phyloP scores from a whole-genome alignment of 2,329 filamentous ascomycete species.

The Botrytis squamosa region DNA sequence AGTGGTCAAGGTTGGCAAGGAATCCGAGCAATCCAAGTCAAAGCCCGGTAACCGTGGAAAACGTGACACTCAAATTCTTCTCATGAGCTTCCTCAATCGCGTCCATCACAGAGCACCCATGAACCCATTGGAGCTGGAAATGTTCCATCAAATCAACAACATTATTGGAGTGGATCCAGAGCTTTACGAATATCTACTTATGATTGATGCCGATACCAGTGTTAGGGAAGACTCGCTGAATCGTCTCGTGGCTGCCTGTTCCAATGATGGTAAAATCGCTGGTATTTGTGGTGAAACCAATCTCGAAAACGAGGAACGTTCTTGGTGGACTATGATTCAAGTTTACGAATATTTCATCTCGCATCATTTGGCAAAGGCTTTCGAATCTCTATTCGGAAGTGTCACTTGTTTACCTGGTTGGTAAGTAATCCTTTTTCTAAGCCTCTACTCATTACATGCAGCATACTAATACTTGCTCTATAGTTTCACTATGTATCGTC shows the following conservation, averaged over 20 bases:
- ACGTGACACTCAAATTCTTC: slow-evolving; percentile 91
- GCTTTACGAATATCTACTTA: slow-evolving; percentile 93
- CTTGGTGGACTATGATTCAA: slow-evolving; percentile 99
- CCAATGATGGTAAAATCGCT: slow-evolving; percentile 92
- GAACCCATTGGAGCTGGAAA: slow-evolving; percentile 93
- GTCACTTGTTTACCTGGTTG: slow-evolving; percentile 99
- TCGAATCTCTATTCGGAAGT: slow-evolving; percentile 95
- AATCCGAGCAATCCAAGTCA: slow-evolving; percentile 84
- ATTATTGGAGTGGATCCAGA: slow-evolving; percentile 97
- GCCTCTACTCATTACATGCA: not conserved
- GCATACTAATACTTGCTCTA: slow-evolving; percentile 41
- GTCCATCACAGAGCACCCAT: slow-evolving; percentile 93
- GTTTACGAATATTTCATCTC: slow-evolving; percentile 99
- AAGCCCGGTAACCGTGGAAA: slow-evolving; percentile 98
- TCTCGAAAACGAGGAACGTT: slow-evolving; percentile 90
- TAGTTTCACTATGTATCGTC: slow-evolving; percentile 98
- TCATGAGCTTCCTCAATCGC: slow-evolving; percentile 97
- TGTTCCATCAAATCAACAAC: slow-evolving; percentile 99
- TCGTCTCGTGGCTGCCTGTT: slow-evolving; percentile 85
- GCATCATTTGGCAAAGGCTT: slow-evolving; percentile 93
- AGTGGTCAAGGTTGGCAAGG: slow-evolving; percentile 94
- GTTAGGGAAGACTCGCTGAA: slow-evolving; percentile 92
- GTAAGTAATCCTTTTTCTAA: slow-evolving; percentile 55
- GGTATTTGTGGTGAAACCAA: slow-evolving; percentile 97
- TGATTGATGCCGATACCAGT: slow-evolving; percentile 96